Percentiles rank a stretch among this genome's conserved stretches.
These are phyloP conservation scores for Penicillium malachiteum DNA, from an alignment of 495 filamentous ascomycete species.

Conservation along the genomic window DNA sequence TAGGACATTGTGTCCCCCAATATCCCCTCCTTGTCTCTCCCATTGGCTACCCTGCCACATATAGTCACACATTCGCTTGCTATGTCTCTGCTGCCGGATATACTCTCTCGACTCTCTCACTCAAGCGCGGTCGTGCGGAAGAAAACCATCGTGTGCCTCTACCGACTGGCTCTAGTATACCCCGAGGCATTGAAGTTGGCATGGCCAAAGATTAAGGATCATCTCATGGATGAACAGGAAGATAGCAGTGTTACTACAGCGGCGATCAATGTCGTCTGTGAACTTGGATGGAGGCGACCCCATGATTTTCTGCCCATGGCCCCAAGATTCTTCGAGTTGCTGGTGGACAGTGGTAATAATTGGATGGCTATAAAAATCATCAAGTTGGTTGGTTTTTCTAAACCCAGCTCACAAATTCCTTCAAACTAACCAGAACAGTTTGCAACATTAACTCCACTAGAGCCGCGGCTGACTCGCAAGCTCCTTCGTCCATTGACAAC, in stretches of 20 bases:
- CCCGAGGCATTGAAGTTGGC: conserved; percentile 88
- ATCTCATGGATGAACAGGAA: conserved; percentile 84
- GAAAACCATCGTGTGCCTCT: conserved; percentile 91
- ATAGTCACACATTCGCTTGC: conserved; percentile 88
- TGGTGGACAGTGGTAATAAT: conserved; percentile 93
- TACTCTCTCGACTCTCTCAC: conserved; percentile 83
- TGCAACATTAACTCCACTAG: conserved; percentile 88
- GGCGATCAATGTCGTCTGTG: conserved; percentile 94
- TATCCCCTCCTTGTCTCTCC: conserved; percentile 75
- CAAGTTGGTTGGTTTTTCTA: conserved; percentile 67
- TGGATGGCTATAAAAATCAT: conserved; percentile 99
- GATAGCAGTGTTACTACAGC: conserved; percentile 93
- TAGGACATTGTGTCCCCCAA: conserved; percentile 79
- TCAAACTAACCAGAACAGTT: conserved; percentile 58
- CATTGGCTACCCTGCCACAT: conserved; percentile 84
- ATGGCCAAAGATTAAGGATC: conserved; percentile 96
- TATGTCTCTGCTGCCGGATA: conserved; percentile 79
- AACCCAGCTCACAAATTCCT: background rate
- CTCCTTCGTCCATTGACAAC: conserved; percentile 91
- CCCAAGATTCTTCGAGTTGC: conserved; percentile 83
- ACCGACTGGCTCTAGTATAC: conserved; percentile 87
- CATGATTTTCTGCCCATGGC: conserved; percentile 91
- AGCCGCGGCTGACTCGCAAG: conserved; percentile 87
- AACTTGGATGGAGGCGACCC: conserved; percentile 90
- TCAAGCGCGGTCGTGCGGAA: conserved; percentile 81